Evolutionary conservation across 1,284 basidiomycete genomes (phyloP).

Genomic region (Amylostereum chailletii): DNA sequence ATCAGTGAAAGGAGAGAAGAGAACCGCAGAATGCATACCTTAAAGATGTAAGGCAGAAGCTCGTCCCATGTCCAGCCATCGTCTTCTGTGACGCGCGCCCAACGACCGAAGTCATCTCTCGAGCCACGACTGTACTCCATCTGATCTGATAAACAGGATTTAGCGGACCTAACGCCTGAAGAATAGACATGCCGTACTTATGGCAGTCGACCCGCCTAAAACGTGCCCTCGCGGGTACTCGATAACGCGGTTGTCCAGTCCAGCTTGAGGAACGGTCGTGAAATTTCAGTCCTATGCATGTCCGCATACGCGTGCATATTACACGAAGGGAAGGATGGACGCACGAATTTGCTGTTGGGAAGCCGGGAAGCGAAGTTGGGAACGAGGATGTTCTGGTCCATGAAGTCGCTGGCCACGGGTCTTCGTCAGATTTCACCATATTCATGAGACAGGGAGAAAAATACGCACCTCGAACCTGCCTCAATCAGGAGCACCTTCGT

Average conservation of each 20-base stretch:
- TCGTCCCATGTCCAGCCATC: slow-evolving; percentile 27
- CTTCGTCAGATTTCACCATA: background rate
- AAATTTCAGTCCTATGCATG: background rate
- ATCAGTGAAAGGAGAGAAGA: background rate
- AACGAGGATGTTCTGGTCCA: background rate
- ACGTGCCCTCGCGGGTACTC: slow-evolving; percentile 19
- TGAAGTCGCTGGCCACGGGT: background rate
- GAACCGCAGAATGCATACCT: slow-evolving; percentile 13
- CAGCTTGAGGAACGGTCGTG: slow-evolving; percentile 3
- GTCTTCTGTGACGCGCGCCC: slow-evolving; percentile 25
- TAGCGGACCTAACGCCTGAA: background rate
- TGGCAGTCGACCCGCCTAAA: slow-evolving; percentile 22
- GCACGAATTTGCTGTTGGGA: background rate
- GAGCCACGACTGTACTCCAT: slow-evolving; percentile 28
- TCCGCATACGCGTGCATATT: background rate
- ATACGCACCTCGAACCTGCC: background rate
- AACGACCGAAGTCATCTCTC: slow-evolving; percentile 25
- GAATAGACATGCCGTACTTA: slow-evolving; percentile 17
- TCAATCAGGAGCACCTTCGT: background rate
- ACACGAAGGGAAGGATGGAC: background rate
- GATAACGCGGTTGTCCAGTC: slow-evolving; percentile 17
- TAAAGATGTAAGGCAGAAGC: slow-evolving; percentile 23
- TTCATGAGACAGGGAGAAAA: background rate
- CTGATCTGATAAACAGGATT: slow-evolving; percentile 17
- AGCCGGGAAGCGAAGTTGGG: background rate